These are phyloP conservation scores for Komagataella kurtzmanii DNA, from an alignment of 805 yeast species.

Conservation along the genomic window DNA sequence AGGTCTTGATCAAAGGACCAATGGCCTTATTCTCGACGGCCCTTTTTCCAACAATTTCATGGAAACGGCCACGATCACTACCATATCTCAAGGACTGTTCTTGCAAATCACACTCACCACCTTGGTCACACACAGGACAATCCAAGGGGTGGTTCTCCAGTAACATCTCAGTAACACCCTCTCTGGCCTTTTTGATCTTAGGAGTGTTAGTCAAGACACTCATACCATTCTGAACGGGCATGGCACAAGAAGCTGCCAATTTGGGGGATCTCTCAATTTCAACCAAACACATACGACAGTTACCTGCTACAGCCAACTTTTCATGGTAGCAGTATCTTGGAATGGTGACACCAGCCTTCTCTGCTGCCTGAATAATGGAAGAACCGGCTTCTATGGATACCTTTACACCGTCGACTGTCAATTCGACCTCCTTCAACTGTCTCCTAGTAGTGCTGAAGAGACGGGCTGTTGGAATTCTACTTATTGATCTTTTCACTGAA, in stretches of 20 bases:
- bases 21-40: conserved; percentile 86
- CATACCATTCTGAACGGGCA: conserved; percentile 88
- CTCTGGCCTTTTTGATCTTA: conserved; percentile 71
- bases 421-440: background rate
- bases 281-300: conserved; percentile 87
- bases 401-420: conserved; percentile 55
- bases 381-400: conserved; percentile 79
- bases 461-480: background rate
- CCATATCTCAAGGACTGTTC: conserved; percentile 80
- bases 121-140: conserved; percentile 90
- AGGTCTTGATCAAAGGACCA: conserved; percentile 81
- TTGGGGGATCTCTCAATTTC: conserved; percentile 85
- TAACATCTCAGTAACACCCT: conserved; percentile 82
- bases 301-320: conserved; percentile 81
- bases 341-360: conserved; percentile 76
- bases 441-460: background rate
- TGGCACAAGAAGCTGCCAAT: conserved; percentile 82
- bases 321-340: conserved; percentile 91
- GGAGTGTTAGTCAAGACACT: conserved; percentile 71
- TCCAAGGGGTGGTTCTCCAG: conserved; percentile 84
- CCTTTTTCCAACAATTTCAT: conserved; percentile 72
- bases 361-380: conserved; percentile 83
- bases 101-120: conserved; percentile 89
- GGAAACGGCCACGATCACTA: conserved; percentile 74
- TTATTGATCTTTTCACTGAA: background rate